Conservation (phyloP, 192 early-diverging fungal species). For the Umbelopsis sp. region DNA sequence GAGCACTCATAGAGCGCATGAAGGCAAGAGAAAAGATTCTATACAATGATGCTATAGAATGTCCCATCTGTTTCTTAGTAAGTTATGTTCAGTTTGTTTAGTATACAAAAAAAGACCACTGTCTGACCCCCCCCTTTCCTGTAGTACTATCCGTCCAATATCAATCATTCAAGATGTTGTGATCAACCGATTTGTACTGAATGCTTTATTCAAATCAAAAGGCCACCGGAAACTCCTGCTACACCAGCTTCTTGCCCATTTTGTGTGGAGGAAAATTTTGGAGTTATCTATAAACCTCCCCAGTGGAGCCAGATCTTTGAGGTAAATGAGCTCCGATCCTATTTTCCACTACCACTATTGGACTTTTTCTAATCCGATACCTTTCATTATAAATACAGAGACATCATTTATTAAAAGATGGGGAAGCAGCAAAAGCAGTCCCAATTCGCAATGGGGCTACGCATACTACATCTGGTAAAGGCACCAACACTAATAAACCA, state of each 20-base stretch:
- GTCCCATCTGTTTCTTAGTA: slow-evolving; percentile 94
- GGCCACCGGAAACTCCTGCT: slow-evolving; percentile 69
- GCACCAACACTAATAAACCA: slow-evolving; percentile 9
- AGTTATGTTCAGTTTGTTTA: slow-evolving; percentile 11
- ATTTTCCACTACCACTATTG: not conserved
- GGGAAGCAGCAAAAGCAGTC: not conserved
- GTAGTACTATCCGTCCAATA: slow-evolving; percentile 88
- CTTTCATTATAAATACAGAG: not conserved
- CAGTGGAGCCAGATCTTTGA: slow-evolving; percentile 22
- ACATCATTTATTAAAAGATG: not conserved
- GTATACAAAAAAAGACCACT: not conserved
- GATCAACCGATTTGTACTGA: slow-evolving; percentile 96
- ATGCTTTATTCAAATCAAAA: slow-evolving; percentile 95
- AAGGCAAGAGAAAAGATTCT: slow-evolving; percentile 42
- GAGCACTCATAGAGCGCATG: slow-evolving; percentile 21
- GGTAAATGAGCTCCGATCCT: not conserved
- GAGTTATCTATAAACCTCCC: slow-evolving; percentile 71
- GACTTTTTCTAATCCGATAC: not conserved
- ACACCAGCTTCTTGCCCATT: slow-evolving; percentile 81
- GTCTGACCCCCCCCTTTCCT: not conserved
- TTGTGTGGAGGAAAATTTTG: slow-evolving; percentile 86
- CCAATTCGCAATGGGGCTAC: slow-evolving; percentile 19
- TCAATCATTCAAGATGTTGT: slow-evolving; percentile 93
- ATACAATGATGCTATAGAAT: slow-evolving; percentile 77
- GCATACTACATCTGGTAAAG: slow-evolving; percentile 35